Evolutionary conservation across 108 stramenopile species (phyloP), one percentile per base, ranked within the genome.

Genomic region (Fragilaria radians): DNA sequence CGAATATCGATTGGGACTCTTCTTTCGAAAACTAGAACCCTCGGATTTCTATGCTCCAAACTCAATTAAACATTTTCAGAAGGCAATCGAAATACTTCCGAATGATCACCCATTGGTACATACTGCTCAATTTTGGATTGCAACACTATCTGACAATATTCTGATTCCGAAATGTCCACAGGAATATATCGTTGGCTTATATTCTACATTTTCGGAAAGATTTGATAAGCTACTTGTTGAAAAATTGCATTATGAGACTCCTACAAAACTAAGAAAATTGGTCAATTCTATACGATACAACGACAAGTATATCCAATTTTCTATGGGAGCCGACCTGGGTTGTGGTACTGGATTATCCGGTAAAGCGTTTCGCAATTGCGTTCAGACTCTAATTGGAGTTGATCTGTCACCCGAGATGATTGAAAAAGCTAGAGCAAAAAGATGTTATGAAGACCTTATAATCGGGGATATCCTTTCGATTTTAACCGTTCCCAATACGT

Each of bases 291-390:
- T 5, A 18, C 5, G n/a, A 7, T 24, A 9, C 14, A 17, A n/a
- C n/a, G 48, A 18, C 2, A 3, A 25, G 1, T 21, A 51, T 21
- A n/a, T n/a, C n/a, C 7, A 42, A 14, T 42, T 7, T 7, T 14
- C 14, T 7, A 7, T 42, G 7, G 36, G 36, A 42, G 50, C 50
- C 50, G 86, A 83, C 71, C 53, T 87, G 25, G 86, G 86, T 0
- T 87, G 86, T 61, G 86, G 86, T 2, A 79, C 82, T 3, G 86
- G 86, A 4, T 49, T 73, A 27, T 76, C 73, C 14, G 86, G 86
- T 11, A 7, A 67, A 2, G 73, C 73, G 32, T 87, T 87, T 56
- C 72, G 70, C 11, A 54, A 65, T 3, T 68, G 53, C 28, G 68
- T 76, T 4, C 28, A 61, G 25, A 64, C 75, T 52, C 61, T 85